Evolutionary conservation across 1,139 yeast species (phyloP), one percentile per base, ranked within the genome.

Genomic region (Yamadazyma diddensiae): DNA sequence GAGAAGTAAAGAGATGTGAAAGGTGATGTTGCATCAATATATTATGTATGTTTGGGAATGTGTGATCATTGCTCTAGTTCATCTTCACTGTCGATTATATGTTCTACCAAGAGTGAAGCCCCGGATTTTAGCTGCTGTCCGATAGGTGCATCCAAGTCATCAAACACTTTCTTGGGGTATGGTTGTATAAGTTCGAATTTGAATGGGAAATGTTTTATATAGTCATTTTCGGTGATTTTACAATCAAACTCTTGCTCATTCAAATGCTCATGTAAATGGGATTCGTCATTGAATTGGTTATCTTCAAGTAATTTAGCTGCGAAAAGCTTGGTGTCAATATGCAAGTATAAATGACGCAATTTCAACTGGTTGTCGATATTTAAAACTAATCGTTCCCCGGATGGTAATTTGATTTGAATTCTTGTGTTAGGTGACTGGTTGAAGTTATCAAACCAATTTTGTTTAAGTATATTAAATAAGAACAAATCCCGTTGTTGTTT

Each of bases 321-420:
- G 31, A 53, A 52, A 24, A 68, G 41, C 33, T 61, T 60, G 12
- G 69, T 60, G 39, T 82, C 87, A 26, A 85, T 76, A 46, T 69
- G 77, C 28, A 79, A 66, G 53, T 86, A 87, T 4, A 90, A 54
- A 23, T 83, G 83, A 28, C 65, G 65, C n/a, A 82, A 52, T 0
- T 77, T 59, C 11, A 73, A 65, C 5, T 57, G 49, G 15, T 72
- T 68, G 19, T 29, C 29, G 5, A 45, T 13, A 17, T 59, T 50
- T 37, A 87, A 76, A 6, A 84, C 65, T 3, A 80, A 53, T 29
- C 94, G 65, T 30, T 69, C 68, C 1, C 97, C 96, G 24, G 72
- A 43, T 2, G 74, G 75, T 21, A 68, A 50, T 39, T 65, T 67
- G 33, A 69, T 50, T 16, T 73, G 69, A 15, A 68, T 47, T 33